Evolutionary conservation across 2,329 filamentous ascomycete species (phyloP).

Genomic region (Monilinia polystroma): DNA sequence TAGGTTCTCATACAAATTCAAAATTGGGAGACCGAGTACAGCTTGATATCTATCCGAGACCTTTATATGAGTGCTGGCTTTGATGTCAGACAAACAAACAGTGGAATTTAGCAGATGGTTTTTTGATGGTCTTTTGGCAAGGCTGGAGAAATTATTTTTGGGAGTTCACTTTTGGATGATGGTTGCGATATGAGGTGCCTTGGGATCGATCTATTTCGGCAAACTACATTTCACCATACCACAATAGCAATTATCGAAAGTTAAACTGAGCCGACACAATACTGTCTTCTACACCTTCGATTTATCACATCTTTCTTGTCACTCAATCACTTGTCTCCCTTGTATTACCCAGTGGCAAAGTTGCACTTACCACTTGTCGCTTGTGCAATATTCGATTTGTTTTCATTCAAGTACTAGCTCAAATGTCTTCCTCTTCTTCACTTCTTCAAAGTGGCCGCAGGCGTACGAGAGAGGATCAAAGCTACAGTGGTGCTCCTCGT

Average conservation of each 20-base stretch:
- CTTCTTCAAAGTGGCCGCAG: slow-evolving; percentile 38
- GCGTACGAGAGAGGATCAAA: slow-evolving; percentile 35
- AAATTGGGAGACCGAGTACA: slow-evolving; percentile 19
- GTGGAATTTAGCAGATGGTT: slow-evolving; percentile 1
- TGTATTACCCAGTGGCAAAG: slow-evolving; percentile 28
- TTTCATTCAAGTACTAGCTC: slow-evolving; percentile 19
- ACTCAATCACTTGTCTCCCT: not conserved
- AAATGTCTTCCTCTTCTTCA: slow-evolving; percentile 21
- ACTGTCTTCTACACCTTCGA: not conserved
- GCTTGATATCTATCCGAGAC: slow-evolving; percentile 21
- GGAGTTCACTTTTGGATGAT: not conserved
- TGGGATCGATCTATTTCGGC: not conserved
- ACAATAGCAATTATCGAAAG: not conserved
- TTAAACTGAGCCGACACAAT: not conserved
- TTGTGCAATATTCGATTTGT: slow-evolving; percentile 13
- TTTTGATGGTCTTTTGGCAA: not conserved
- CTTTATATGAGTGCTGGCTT: slow-evolving; percentile 8
- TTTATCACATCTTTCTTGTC: not conserved
- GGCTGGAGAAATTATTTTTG: not conserved
- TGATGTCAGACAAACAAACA: slow-evolving; percentile 18
- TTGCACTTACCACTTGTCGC: slow-evolving; percentile 24
- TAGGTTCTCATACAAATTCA: not conserved
- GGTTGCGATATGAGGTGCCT: not conserved
- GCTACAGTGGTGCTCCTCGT: slow-evolving; percentile 39
- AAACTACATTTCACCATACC: slow-evolving; percentile 5